A percentile compares a stretch with the other conserved stretches of the same genome.
These are phyloP conservation scores for Huntiella savannae DNA, from an alignment of 2,329 filamentous ascomycete species.

Conservation along the genomic window DNA sequence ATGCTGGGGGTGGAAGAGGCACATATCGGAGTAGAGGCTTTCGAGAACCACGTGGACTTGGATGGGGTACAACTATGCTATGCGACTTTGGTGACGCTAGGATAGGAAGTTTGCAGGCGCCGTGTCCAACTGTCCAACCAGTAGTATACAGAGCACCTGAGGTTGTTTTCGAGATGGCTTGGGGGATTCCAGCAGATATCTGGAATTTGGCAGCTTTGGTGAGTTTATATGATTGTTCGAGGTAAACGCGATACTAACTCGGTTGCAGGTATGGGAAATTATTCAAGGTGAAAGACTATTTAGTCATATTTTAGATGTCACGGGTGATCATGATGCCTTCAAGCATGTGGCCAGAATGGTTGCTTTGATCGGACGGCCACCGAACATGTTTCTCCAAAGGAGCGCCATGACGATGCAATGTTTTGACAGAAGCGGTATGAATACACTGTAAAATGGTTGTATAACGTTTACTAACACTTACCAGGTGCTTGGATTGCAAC, in stretches of 20 bases:
- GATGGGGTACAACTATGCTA: slow-evolving; percentile 2
- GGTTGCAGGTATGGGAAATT: slow-evolving; percentile 8
- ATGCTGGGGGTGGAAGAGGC: neutral
- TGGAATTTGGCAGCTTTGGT: slow-evolving; percentile 9
- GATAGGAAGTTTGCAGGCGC: slow-evolving; percentile 5
- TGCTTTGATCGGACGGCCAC: slow-evolving; percentile 7
- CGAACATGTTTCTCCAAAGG: slow-evolving; percentile 5
- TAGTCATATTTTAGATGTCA: slow-evolving; percentile 2
- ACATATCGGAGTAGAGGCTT: slow-evolving; percentile 5
- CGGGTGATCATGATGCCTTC: slow-evolving; percentile 7
- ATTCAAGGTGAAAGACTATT: slow-evolving; percentile 7
- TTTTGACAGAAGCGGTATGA: slow-evolving; percentile 8
- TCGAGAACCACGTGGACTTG: slow-evolving; percentile 1
- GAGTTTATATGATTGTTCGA: neutral
- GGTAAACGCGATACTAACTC: neutral
- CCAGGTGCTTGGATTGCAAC: slow-evolving; percentile 8
- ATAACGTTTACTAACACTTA: neutral
- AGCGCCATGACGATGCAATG: slow-evolving; percentile 2
- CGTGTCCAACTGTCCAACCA: slow-evolving; percentile 6
- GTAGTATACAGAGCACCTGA: slow-evolving; percentile 9
- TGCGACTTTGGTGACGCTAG: slow-evolving; percentile 10
- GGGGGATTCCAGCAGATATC: slow-evolving; percentile 9
- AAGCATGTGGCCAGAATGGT: slow-evolving; percentile 9
- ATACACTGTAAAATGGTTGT: neutral
- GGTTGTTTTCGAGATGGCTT: slow-evolving; percentile 9